A percentile compares a stretch with the other conserved stretches of the same genome.
Conservation (phyloP, 257 asterid species). For the Jacaranda copaia region DNA sequence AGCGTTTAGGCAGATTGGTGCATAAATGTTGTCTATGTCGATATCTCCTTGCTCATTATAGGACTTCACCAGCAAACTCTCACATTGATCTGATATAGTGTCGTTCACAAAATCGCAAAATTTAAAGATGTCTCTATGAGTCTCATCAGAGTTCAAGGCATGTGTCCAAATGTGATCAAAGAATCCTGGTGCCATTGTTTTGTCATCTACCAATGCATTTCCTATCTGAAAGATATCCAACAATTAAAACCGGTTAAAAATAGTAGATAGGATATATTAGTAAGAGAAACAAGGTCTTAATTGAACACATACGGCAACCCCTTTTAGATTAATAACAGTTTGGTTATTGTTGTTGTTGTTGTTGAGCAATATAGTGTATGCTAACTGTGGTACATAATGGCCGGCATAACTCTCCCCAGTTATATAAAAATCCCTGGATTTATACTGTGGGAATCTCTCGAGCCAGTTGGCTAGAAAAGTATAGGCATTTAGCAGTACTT, state of each 20-base stretch:
- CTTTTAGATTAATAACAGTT: constrained; percentile 50
- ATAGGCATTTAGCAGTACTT: constrained; percentile 46
- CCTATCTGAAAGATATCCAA: constrained; percentile 42
- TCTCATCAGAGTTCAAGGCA: constrained; percentile 51
- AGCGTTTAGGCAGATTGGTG: constrained; percentile 33
- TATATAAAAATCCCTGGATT: constrained; percentile 47
- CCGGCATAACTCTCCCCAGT: constrained; percentile 61
- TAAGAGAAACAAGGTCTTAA: neutral
- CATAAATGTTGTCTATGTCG: constrained; percentile 35
- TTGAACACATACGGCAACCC: constrained; percentile 52
- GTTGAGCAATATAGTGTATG: constrained; percentile 37
- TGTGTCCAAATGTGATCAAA: constrained; percentile 44
- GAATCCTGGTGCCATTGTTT: constrained; percentile 20
- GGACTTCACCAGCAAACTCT: neutral
- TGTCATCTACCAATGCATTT: constrained; percentile 44
- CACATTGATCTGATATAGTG: constrained; percentile 19
- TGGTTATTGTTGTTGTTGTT: constrained; percentile 35
- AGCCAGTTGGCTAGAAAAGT: constrained; percentile 56
- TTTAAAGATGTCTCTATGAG: constrained; percentile 29
- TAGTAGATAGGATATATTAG: neutral
- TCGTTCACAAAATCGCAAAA: constrained; percentile 36
- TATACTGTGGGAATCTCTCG: constrained; percentile 54
- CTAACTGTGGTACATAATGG: constrained; percentile 55
- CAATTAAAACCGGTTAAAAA: neutral
- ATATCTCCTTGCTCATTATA: constrained; percentile 13